Percentiles rank a stretch among this genome's conserved stretches.
Evolutionary conservation across 2,329 filamentous ascomycete species (phyloP).

Genomic region (Meredithiella fracta): DNA sequence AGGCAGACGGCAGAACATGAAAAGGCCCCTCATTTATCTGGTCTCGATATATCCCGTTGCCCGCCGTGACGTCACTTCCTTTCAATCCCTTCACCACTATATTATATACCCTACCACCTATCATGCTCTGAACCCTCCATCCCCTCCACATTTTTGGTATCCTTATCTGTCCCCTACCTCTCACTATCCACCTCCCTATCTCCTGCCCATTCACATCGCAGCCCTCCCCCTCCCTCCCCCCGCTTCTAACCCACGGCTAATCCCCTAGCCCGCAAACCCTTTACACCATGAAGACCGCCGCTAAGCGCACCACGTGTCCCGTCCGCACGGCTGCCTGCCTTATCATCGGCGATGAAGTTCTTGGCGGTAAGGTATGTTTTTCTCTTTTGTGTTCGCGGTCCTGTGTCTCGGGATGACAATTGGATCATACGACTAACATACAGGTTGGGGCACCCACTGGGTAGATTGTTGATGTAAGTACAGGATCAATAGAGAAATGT

Average conservation of each 20-base stretch:
- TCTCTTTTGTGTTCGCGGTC: no score
- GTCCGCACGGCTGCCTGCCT: conserved; percentile 85
- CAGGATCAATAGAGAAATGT: background rate
- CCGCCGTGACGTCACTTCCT: background rate
- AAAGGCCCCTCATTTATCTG: background rate
- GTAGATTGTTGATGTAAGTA: conserved; percentile 13
- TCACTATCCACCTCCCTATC: background rate
- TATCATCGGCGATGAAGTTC: conserved; percentile 93
- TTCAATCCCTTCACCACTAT: background rate
- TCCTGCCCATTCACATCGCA: background rate
- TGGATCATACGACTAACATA: conserved; percentile 1
- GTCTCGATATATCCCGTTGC: background rate
- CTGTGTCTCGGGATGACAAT: background rate
- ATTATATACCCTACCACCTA: background rate
- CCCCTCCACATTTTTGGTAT: background rate
- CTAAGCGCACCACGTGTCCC: conserved; percentile 42
- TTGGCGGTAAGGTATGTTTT: conserved; percentile 68
- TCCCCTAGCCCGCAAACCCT: background rate
- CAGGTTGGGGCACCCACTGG: background rate
- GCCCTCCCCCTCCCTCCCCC: background rate
- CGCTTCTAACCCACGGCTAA: background rate
- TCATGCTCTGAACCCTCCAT: background rate
- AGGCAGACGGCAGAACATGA: background rate
- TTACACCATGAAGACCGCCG: conserved; percentile 28
- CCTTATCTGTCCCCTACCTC: background rate